Conservation (phyloP, 352 stramenopile genomes). For the Aphanomyces invadans region DNA sequence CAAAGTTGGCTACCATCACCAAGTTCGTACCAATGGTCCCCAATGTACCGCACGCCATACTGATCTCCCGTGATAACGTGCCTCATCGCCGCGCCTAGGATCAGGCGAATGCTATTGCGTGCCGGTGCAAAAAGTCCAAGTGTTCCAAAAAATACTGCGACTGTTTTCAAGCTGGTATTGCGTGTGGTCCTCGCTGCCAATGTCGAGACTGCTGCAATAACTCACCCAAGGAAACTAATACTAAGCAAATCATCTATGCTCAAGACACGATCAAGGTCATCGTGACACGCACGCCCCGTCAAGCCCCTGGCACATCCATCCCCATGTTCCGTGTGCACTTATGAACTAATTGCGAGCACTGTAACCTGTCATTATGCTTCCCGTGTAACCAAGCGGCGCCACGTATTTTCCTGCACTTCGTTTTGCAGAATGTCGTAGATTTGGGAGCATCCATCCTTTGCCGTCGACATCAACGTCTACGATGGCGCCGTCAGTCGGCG, state of each 20-base stretch:
- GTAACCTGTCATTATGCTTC: constrained; percentile 8
- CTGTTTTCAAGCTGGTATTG: constrained; percentile 92
- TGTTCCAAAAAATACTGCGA: constrained; percentile 99
- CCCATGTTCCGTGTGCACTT: constrained; percentile 8
- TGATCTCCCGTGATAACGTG: neutral
- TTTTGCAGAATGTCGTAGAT: constrained; percentile 81
- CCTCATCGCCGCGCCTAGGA: neutral
- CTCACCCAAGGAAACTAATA: constrained; percentile 25
- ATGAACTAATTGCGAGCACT: neutral
- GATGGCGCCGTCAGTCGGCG: neutral
- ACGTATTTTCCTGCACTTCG: constrained; percentile 78
- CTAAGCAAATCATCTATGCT: constrained; percentile 18
- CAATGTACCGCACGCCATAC: neutral
- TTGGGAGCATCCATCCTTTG: constrained; percentile 72
- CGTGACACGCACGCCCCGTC: constrained; percentile 15
- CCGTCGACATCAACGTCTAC: constrained; percentile 61
- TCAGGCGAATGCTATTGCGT: constrained; percentile 31
- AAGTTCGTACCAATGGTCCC: constrained; percentile 16
- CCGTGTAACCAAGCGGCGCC: constrained; percentile 44
- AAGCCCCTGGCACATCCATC: neutral
- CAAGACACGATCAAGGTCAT: constrained; percentile 22
- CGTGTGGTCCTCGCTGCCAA: constrained; percentile 89
- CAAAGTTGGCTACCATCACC: neutral
- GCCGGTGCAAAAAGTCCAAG: constrained; percentile 94
- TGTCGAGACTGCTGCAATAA: constrained; percentile 94